phyloP scores from a whole-genome alignment of 305 asterid genomes.

The Fraxinus baroniana region DNA sequence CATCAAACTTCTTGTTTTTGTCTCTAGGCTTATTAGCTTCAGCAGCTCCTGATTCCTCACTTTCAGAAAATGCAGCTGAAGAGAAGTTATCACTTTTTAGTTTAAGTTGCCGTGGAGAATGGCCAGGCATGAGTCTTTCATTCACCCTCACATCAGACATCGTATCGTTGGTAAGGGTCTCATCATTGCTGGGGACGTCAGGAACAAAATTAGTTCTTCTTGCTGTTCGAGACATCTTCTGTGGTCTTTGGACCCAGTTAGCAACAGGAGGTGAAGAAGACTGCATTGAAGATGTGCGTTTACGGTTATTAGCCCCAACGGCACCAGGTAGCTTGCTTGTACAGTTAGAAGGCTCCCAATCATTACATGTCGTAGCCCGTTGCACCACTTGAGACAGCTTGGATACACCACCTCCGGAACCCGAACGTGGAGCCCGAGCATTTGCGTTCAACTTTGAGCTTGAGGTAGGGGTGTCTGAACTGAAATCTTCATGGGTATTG shows the following conservation, averaged over 20 bases:
- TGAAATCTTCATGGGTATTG: slow-evolving; percentile 71
- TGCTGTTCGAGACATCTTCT: slow-evolving; percentile 76
- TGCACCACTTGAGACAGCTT: slow-evolving; percentile 66
- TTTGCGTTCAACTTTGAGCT: slow-evolving; percentile 65
- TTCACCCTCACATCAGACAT: slow-evolving; percentile 46
- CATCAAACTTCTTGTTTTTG: slow-evolving; percentile 65
- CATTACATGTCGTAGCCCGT: slow-evolving; percentile 54
- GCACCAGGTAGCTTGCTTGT: slow-evolving; percentile 60
- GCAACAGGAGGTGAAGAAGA: slow-evolving; percentile 90
- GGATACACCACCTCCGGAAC: slow-evolving; percentile 54
- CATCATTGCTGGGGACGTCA: slow-evolving; percentile 63
- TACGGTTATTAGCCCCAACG: slow-evolving; percentile 59
- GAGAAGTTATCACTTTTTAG: slow-evolving; percentile 62
- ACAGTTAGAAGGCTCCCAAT: slow-evolving; percentile 85
- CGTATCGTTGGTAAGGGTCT: slow-evolving; percentile 46
- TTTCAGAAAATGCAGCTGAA: slow-evolving; percentile 74
- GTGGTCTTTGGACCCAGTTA: slow-evolving; percentile 86
- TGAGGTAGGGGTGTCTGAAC: slow-evolving; percentile 83
- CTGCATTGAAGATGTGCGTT: slow-evolving; percentile 68
- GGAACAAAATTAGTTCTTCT: slow-evolving; percentile 75
- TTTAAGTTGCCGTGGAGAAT: slow-evolving; percentile 72
- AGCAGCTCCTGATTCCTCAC: slow-evolving; percentile 83
- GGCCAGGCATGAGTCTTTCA: slow-evolving; percentile 59
- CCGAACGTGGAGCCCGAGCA: slow-evolving; percentile 83
- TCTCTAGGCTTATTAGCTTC: slow-evolving; percentile 65